These are phyloP conservation scores for Cornus controversa DNA, from an alignment of 148 eudicot species.

Conservation along the genomic window DNA sequence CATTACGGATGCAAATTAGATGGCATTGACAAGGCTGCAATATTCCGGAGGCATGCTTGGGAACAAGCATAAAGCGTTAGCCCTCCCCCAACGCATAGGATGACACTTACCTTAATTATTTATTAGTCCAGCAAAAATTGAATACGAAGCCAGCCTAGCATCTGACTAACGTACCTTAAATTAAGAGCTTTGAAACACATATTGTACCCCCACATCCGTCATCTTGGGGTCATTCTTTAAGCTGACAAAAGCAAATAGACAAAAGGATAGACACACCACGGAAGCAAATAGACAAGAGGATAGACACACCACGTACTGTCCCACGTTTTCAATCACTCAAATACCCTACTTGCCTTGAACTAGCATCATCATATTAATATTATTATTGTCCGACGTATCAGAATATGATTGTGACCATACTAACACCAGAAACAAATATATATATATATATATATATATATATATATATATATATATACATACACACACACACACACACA, in stretches of 20 bases:
- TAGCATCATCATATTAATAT: not conserved
- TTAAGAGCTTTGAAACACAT: not conserved
- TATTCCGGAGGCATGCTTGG: no score
- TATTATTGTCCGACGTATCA: not conserved
- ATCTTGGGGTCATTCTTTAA: not conserved
- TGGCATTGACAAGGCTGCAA: no score
- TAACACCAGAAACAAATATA: not conserved
- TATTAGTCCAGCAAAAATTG: no score
- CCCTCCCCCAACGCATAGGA: no score
- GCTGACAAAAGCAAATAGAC: not conserved
- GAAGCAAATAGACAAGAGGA: slow-evolving; percentile 4
- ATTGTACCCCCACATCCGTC: not conserved
- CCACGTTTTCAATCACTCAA: not conserved
- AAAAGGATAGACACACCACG: slow-evolving; percentile 20
- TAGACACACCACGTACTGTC: slow-evolving; percentile 14
- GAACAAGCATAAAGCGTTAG: no score
- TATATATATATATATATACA: not conserved
- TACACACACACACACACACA: no score
- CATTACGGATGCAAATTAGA: no score
- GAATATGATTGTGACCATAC: not conserved
- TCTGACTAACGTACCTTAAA: not conserved
- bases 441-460: not conserved
- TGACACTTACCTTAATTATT: no score
- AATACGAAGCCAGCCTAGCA: not conserved
- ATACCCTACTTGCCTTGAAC: not conserved